phyloP scores from a whole-genome alignment of 495 filamentous ascomycete species.

The Aspergillus cristatus region DNA sequence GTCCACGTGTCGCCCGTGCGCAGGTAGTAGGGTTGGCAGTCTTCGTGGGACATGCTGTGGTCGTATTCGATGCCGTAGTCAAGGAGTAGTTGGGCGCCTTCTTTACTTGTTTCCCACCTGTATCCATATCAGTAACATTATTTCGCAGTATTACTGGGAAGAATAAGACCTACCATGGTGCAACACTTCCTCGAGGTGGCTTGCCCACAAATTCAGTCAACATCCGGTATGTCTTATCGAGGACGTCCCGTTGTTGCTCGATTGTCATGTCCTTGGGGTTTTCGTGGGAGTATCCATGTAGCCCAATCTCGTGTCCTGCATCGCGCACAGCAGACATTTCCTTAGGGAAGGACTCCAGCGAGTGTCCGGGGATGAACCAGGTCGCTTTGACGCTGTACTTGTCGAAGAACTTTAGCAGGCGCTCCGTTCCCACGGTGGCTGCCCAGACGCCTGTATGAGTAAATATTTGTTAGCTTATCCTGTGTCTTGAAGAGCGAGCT shows the following conservation, averaged over 20 bases:
- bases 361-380: constrained; percentile 78
- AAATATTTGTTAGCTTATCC: not conserved
- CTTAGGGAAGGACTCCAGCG: constrained; percentile 68
- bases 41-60: constrained; percentile 57
- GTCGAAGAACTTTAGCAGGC: constrained; percentile 63
- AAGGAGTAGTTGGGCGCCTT: constrained; percentile 56
- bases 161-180: constrained; percentile 29
- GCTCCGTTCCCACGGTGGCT: constrained; percentile 58
- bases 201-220: constrained; percentile 67
- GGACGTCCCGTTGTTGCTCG: constrained; percentile 64
- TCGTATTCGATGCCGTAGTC: constrained; percentile 64
- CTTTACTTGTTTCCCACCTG: constrained; percentile 55
- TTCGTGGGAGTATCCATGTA: constrained; percentile 68
- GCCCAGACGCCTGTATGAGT: constrained; percentile 52
- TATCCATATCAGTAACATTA: not conserved
- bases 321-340: constrained; percentile 66
- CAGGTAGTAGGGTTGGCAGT: constrained; percentile 55
- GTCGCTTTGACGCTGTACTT: constrained; percentile 75
- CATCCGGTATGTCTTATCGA: constrained; percentile 68
- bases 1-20: constrained; percentile 51
- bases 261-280: constrained; percentile 67
- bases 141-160: not conserved
- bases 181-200: constrained; percentile 59
- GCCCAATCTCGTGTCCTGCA: constrained; percentile 67
- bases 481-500: not conserved